phyloP scores from a whole-genome alignment of 306 rosid genomes.

The Betula pendula region DNA sequence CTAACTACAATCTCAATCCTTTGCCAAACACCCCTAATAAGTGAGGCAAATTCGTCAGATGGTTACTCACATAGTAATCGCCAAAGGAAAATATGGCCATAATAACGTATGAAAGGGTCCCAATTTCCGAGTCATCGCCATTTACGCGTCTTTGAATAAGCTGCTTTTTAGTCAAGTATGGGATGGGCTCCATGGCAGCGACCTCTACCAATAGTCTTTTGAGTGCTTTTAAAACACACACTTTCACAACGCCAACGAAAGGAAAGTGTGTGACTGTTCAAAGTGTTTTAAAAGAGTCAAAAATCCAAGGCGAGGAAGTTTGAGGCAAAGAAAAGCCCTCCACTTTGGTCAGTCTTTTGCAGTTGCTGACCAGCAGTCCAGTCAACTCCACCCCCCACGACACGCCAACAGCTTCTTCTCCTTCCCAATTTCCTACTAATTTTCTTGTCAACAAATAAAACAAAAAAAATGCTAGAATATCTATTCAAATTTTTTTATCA shows the following conservation, averaged over 20 bases:
- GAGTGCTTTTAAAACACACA: not conserved
- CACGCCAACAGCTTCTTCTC: too few species aligned
- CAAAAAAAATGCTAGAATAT: too few species aligned
- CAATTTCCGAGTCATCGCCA: constrained; percentile 2
- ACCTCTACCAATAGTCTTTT: not conserved
- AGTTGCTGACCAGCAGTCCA: constrained; percentile 17
- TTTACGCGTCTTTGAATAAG: constrained; percentile 31
- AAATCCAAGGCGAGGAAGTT: not conserved
- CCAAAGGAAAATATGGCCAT: too few species aligned
- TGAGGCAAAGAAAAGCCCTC: not conserved
- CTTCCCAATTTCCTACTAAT: too few species aligned
- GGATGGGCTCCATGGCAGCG: not conserved
- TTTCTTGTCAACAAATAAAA: too few species aligned
- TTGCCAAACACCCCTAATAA: too few species aligned
- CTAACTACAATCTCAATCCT: too few species aligned
- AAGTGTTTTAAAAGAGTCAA: not conserved
- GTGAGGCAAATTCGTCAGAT: too few species aligned
- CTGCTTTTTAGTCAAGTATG: not conserved
- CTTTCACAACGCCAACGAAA: too few species aligned
- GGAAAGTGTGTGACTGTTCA: too few species aligned
- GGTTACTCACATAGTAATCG: too few species aligned
- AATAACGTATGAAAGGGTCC: not conserved
- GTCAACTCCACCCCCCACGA: constrained; percentile 50
- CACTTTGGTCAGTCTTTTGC: constrained; percentile 7
- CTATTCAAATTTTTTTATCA: too few species aligned